Evolutionary conservation across 768 basidiomycete species (phyloP), one percentile per base, ranked within the genome.

Genomic region (Clavaria fumosa): DNA sequence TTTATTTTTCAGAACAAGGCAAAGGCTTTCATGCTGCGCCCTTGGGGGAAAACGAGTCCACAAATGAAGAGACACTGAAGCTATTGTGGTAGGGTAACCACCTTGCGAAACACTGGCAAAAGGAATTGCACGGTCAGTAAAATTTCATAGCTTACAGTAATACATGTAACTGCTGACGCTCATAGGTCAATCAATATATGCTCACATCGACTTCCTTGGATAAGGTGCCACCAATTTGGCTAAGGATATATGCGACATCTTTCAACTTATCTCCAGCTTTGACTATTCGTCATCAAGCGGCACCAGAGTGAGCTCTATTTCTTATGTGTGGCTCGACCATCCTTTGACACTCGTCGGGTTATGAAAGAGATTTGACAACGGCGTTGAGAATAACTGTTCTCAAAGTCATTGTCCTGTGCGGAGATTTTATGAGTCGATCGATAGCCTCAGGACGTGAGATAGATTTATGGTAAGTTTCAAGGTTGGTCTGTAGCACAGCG

Each of bases 171-270:
- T n/a, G n/a, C n/a, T n/a, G n/a, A n/a, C n/a, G n/a, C n/a, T n/a
- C n/a, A 7, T 51, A 91, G 89, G 45, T 86, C 82, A n/a, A n/a
- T n/a, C n/a, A 27, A 78, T 97, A 46, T 95, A 85, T 51, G 95
- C 91, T 0, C 95, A 97, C 51, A 78, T 96, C 21, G 95, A 99
- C 54, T 95, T 97, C 51, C 69, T 97, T 7, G 95, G 95, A n/a
- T 77, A 82, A 48, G 95, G 95, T 2, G 75, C 85, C 3, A 82
- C 90, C 1, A 88, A 90, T 2, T 57, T 89, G 15, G 59, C 82
- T 4, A 91, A 97, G 61, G 95, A 97, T 55, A 91, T 91, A 49
- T 38, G 75, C 56, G 27, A 33, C 34, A 9, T 35, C 32, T 24
- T 11, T 35, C 32, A 2, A 23, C 23, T 32, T 23, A 34, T n/a